Percentiles rank a stretch among this genome's conserved stretches.
Conservation (phyloP, 257 asterid genomes). For the Solanum dulcamara region DNA sequence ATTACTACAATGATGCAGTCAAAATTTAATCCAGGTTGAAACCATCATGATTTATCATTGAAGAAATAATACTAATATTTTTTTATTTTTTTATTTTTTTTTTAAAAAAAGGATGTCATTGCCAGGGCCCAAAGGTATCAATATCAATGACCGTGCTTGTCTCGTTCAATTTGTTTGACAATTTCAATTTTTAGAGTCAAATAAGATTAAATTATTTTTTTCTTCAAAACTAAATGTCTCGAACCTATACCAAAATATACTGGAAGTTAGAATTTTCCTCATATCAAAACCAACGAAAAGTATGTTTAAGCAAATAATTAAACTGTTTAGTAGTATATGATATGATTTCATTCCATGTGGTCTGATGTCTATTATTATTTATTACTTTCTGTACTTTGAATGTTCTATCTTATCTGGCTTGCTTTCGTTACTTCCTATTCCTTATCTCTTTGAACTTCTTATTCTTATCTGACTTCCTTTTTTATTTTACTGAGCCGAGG, state of each 20-base stretch:
- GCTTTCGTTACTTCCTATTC: no score
- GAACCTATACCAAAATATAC: not conserved
- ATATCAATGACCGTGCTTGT: not conserved
- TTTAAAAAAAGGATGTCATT: no score
- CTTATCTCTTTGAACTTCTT: no score
- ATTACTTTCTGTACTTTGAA: no score
- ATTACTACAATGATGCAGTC: not conserved
- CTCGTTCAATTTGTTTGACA: not conserved
- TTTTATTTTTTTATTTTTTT: no score
- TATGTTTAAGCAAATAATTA: not conserved
- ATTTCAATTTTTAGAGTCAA: not conserved
- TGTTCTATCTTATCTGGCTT: no score
- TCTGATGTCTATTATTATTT: no score
- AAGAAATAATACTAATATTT: not conserved
- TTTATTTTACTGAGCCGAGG: no score
- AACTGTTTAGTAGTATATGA: no score
- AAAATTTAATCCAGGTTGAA: not conserved
- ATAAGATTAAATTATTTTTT: no score
- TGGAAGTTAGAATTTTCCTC: not conserved
- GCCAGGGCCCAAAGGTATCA: not conserved
- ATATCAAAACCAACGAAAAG: not conserved
- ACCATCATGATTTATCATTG: not conserved
- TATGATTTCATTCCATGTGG: no score
- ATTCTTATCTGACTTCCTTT: no score
- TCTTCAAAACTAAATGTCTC: not conserved